Evolutionary conservation across 345 rosid genomes (phyloP).

Genomic region (Melastoma malabathricum): DNA sequence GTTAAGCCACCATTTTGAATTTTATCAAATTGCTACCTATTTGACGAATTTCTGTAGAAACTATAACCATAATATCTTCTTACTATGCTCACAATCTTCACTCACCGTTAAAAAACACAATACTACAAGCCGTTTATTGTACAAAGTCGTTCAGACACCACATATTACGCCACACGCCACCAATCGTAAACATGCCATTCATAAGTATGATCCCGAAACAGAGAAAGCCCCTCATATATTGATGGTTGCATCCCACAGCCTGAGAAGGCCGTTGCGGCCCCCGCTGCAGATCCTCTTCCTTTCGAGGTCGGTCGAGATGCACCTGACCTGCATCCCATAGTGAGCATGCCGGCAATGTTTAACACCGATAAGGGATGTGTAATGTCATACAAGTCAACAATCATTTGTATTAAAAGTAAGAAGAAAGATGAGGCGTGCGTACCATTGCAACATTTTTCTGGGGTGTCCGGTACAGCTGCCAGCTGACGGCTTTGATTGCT

Average conservation of each 20-base stretch:
- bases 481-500: constrained; percentile 57
- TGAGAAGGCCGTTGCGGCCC: constrained; percentile 86
- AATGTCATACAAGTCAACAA: too few species aligned
- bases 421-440: constrained; percentile 21
- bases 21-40: too few species aligned
- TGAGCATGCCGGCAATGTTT: not conserved
- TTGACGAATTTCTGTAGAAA: too few species aligned
- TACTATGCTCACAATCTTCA: too few species aligned
- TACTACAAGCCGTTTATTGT: too few species aligned
- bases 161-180: too few species aligned
- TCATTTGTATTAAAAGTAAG: too few species aligned
- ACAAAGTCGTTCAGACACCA: too few species aligned
- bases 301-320: constrained; percentile 89
- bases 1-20: too few species aligned
- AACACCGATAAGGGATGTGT: too few species aligned
- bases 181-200: not conserved
- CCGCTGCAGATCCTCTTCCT: constrained; percentile 98
- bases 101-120: too few species aligned
- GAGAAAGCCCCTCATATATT: constrained; percentile 29
- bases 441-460: constrained; percentile 86
- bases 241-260: constrained; percentile 99
- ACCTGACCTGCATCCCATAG: constrained; percentile 54
- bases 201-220: not conserved
- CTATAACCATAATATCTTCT: too few species aligned
- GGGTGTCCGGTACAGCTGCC: constrained; percentile 98